Percentiles rank a stretch among this genome's conserved stretches.
These are phyloP conservation scores for Houttuynia cordata DNA, from an alignment of 164 flowering plant species.

Conservation along the genomic window DNA sequence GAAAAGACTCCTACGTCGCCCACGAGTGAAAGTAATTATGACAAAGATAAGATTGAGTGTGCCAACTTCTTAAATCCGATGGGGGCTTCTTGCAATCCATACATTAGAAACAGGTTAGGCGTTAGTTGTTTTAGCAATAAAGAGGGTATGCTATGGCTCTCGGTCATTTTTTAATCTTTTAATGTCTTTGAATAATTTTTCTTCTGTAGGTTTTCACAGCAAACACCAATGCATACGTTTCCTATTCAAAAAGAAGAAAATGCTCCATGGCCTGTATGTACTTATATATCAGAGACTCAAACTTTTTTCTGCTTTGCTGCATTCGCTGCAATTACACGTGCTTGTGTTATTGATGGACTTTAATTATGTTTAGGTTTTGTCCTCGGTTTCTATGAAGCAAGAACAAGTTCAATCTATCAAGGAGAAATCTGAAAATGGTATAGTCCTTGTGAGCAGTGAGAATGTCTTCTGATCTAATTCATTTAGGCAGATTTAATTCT, in stretches of 20 bases:
- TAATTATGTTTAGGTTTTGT: neutral
- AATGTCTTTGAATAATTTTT: neutral
- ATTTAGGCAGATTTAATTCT: neutral
- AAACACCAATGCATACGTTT: neutral
- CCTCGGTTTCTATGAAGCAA: neutral
- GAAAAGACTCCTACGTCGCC: constrained; percentile 8
- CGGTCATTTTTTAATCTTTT: neutral
- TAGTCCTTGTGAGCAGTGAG: neutral
- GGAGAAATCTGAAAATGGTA: neutral
- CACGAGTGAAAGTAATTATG: constrained; percentile 7
- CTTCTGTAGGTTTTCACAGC: neutral
- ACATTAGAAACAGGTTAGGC: constrained; percentile 10
- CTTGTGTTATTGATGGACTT: neutral
- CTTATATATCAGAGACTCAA: neutral
- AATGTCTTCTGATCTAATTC: neutral
- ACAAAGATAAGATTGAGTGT: constrained; percentile 1
- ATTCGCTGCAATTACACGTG: neutral
- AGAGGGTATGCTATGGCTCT: constrained; percentile 7
- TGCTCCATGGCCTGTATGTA: neutral
- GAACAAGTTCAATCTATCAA: neutral
- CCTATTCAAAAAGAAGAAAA: neutral
- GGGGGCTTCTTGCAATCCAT: constrained; percentile 7
- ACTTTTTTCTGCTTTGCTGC: neutral
- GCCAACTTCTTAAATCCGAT: neutral
- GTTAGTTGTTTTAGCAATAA: constrained; percentile 5